Conservation (phyloP, 202 grass and related monocot genomes). For the Musa balbisiana region DNA sequence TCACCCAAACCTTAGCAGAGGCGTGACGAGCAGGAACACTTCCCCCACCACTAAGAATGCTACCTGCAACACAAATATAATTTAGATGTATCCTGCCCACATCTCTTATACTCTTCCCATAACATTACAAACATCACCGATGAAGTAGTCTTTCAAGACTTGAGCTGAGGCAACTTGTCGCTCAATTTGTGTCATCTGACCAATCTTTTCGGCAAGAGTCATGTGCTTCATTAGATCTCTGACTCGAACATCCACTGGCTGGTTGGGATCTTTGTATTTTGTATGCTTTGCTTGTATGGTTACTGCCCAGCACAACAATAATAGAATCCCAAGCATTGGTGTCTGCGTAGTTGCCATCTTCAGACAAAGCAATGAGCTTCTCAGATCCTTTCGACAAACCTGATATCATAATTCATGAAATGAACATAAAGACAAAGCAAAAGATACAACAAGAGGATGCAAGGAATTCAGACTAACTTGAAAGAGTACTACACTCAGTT, state of each 20-base stretch:
- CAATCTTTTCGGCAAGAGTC: slow-evolving; percentile 17
- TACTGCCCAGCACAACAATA: neutral
- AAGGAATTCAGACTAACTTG: too few relatives aligned
- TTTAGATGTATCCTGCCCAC: neutral
- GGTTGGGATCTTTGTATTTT: slow-evolving; percentile 3
- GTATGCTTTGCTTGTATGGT: neutral
- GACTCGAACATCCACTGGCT: slow-evolving; percentile 5
- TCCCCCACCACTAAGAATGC: neutral
- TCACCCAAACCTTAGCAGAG: neutral
- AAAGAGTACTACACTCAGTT: too few relatives aligned
- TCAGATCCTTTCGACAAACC: too few relatives aligned
- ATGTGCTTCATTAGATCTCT: neutral
- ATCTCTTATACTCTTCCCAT: neutral
- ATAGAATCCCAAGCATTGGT: neutral
- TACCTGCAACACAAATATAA: neutral
- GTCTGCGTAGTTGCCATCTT: neutral
- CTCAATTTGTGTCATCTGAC: slow-evolving; percentile 17
- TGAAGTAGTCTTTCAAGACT: slow-evolving; percentile 4
- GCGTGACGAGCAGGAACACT: neutral
- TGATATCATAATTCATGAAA: too few relatives aligned
- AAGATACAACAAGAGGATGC: too few relatives aligned
- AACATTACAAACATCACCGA: neutral
- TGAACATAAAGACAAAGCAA: too few relatives aligned
- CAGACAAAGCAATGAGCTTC: too few relatives aligned
- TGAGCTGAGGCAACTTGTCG: neutral